Percentiles rank a stretch among this genome's conserved stretches.
These are phyloP conservation scores for Cladosporium sp. DNA, from an alignment of 2,329 filamentous ascomycete species.

Conservation along the genomic window DNA sequence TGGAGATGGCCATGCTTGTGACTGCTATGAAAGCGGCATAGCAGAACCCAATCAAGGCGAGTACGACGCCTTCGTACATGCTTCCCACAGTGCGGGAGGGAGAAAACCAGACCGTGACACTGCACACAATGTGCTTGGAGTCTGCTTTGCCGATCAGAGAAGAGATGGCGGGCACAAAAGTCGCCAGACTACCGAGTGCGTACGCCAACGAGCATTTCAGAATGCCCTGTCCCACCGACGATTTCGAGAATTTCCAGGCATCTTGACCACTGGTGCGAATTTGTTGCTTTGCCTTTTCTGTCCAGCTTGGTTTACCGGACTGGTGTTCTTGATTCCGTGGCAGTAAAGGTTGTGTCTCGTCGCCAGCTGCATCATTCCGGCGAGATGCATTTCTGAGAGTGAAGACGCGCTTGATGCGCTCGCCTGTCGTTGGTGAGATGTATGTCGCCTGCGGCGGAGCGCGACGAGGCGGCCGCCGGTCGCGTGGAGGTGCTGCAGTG, in stretches of 20 bases:
- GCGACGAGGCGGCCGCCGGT: slow-evolving; percentile 2
- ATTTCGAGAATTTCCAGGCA: slow-evolving; percentile 54
- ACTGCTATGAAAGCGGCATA: slow-evolving; percentile 74
- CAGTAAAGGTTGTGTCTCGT: slow-evolving; percentile 34
- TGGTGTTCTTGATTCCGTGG: background rate
- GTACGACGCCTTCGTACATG: slow-evolving; percentile 79
- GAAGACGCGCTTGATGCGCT: slow-evolving; percentile 74
- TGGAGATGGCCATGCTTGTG: slow-evolving; percentile 82
- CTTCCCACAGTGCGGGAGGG: slow-evolving; percentile 80
- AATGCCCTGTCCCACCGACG: slow-evolving; percentile 71
- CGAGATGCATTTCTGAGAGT: slow-evolving; percentile 58
- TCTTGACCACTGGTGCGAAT: background rate
- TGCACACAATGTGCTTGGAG: slow-evolving; percentile 90
- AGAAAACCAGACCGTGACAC: slow-evolving; percentile 92
- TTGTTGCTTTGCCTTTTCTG: slow-evolving; percentile 13
- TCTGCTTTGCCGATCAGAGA: slow-evolving; percentile 74
- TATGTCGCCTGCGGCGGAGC: slow-evolving; percentile 76
- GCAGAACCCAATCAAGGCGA: slow-evolving; percentile 70
- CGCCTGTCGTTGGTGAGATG: slow-evolving; percentile 79
- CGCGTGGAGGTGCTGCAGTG: background rate
- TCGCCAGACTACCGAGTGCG: slow-evolving; percentile 77
- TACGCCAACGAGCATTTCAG: slow-evolving; percentile 91
- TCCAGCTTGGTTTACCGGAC: slow-evolving; percentile 12
- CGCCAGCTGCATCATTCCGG: slow-evolving; percentile 35
- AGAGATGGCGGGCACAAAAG: slow-evolving; percentile 71